Conservation (phyloP, 2,329 filamentous ascomycete genomes). For the Botryotinia convoluta region DNA sequence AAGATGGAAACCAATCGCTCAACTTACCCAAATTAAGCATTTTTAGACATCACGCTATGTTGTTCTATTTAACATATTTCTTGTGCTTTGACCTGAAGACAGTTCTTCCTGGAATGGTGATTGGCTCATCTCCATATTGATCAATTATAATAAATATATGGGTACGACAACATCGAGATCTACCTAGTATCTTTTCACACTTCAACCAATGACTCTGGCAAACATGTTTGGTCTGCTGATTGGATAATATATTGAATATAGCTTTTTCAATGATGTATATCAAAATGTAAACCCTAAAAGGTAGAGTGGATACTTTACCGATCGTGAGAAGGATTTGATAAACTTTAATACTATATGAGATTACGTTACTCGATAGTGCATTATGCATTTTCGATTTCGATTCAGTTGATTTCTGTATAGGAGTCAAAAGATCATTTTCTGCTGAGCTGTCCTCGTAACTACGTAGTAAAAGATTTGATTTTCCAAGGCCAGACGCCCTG, state of each 20-base stretch:
- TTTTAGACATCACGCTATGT: not conserved
- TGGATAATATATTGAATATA: not conserved
- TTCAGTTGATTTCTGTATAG: not conserved
- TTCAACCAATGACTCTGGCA: not conserved
- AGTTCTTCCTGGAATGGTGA: not conserved
- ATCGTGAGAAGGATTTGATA: not conserved
- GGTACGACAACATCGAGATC: not conserved
- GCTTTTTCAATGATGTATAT: not conserved
- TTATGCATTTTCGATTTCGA: not conserved
- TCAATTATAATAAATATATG: not conserved
- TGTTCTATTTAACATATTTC: not conserved
- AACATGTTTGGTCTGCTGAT: not conserved
- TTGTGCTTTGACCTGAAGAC: not conserved
- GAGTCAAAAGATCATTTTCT: not conserved
- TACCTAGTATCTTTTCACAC: not conserved
- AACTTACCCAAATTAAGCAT: not conserved
- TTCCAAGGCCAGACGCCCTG: not conserved
- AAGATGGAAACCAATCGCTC: not conserved
- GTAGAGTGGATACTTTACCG: not conserved
- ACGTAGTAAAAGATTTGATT: not conserved
- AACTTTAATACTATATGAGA: not conserved
- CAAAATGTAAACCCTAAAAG: not conserved
- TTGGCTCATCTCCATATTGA: not conserved
- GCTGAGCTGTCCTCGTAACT: not conserved
- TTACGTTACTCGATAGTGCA: not conserved